Conservation (phyloP, 352 stramenopile species). For the Phytophthora capsici region DNA sequence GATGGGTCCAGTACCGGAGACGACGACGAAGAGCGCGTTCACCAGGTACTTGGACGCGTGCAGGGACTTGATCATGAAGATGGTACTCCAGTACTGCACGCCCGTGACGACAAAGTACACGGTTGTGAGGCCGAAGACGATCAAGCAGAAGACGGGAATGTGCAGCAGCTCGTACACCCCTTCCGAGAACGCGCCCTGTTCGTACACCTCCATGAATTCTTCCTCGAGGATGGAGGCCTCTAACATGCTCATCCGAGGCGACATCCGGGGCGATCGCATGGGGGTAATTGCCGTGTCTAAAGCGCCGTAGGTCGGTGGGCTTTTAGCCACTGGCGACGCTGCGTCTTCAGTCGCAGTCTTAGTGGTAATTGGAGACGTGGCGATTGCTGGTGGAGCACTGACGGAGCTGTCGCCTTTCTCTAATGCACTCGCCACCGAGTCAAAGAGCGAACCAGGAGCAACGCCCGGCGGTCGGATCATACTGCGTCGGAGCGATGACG, state of each 20-base stretch:
- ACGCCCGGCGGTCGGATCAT: conserved; percentile 34
- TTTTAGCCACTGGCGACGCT: conserved; percentile 28
- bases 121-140: conserved; percentile 77
- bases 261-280: conserved; percentile 44
- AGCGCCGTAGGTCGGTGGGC: conserved; percentile 57
- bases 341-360: conserved; percentile 10
- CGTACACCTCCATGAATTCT: conserved; percentile 75
- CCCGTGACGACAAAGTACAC: conserved; percentile 90
- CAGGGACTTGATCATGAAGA: conserved; percentile 90
- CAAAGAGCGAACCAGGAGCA: conserved; percentile 23
- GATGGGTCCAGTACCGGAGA: conserved; percentile 80
- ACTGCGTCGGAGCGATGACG: conserved; percentile 41
- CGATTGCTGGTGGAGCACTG: conserved; percentile 16
- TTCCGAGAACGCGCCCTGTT: conserved; percentile 72
- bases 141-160: conserved; percentile 80
- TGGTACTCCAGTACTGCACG: conserved; percentile 89
- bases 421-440: conserved; percentile 25
- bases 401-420: conserved; percentile 24
- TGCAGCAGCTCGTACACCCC: conserved; percentile 66
- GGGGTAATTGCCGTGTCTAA: conserved; percentile 54
- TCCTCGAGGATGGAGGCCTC: conserved; percentile 77
- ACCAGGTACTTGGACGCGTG: conserved; percentile 85
- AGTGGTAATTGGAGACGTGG: conserved; percentile 26
- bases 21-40: conserved; percentile 83
- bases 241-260: conserved; percentile 58